Conservation (phyloP, 331 rosid species). For the Arachis monticola region DNA sequence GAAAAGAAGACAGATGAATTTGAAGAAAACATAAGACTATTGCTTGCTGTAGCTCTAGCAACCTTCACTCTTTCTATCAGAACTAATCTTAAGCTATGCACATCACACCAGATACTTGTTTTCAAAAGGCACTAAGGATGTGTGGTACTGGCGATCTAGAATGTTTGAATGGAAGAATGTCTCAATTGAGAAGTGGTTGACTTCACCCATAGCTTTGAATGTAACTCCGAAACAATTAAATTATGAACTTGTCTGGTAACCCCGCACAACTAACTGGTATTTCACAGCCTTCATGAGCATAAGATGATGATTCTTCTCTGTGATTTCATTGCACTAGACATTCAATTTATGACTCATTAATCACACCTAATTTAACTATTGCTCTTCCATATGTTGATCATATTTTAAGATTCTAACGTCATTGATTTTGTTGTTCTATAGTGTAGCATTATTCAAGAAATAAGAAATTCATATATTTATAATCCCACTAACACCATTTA, state of each 20-base stretch:
- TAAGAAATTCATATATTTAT: background rate
- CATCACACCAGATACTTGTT: conserved; percentile 52
- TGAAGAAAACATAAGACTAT: conserved; percentile 52
- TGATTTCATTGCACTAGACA: background rate
- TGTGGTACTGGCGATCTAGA: conserved; percentile 58
- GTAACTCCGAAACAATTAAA: no score
- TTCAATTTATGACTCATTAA: background rate
- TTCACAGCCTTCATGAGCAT: background rate
- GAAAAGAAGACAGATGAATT: conserved; percentile 52
- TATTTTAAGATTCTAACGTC: conserved; percentile 1
- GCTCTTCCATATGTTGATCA: background rate
- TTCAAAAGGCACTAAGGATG: conserved; percentile 63
- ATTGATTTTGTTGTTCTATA: background rate
- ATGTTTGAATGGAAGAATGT: conserved; percentile 64
- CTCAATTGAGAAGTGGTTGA: conserved; percentile 63
- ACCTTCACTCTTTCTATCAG: conserved; percentile 70
- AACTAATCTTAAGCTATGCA: conserved; percentile 62
- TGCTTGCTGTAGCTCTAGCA: conserved; percentile 60
- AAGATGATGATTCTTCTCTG: background rate
- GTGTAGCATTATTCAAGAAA: background rate
- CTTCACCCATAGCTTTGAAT: conserved; percentile 1
- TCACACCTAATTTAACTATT: background rate
- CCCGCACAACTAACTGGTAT: no score
- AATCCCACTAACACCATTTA: conserved; percentile 28
- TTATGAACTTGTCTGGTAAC: no score